A percentile compares a stretch with the other conserved stretches of the same genome.
Evolutionary conservation across 164 flowering plant species (phyloP).

Genomic region (Magnolia sinica): DNA sequence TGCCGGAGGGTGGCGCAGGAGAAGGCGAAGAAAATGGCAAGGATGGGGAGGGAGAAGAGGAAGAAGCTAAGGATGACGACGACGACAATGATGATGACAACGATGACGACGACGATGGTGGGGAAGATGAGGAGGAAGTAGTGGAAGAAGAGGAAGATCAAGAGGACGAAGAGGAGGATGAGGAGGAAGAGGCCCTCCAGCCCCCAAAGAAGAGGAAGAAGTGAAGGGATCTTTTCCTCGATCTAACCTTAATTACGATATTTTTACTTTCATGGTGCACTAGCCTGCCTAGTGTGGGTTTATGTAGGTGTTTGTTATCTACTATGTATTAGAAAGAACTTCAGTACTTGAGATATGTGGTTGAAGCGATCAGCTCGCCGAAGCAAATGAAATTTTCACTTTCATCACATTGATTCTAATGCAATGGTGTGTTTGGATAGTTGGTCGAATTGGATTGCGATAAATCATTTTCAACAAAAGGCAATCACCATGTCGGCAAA

Average conservation of each 20-base stretch:
- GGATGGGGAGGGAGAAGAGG: constrained; percentile 17
- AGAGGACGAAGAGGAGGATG: constrained; percentile 37
- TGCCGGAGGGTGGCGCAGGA: constrained; percentile 21
- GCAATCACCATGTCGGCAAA: too few relatives aligned
- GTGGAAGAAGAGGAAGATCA: constrained; percentile 19
- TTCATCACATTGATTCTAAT: too few relatives aligned
- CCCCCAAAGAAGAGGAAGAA: constrained; percentile 65
- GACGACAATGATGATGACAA: constrained; percentile 9
- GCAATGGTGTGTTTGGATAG: too few relatives aligned
- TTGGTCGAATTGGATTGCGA: too few relatives aligned
- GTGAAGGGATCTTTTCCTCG: constrained; percentile 13
- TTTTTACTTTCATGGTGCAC: neutral
- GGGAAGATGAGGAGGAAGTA: constrained; percentile 21
- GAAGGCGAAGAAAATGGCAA: constrained; percentile 18
- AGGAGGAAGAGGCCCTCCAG: constrained; percentile 48
- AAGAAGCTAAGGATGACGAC: neutral
- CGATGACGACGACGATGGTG: neutral
- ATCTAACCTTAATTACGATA: neutral
- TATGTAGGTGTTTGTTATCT: too few relatives aligned
- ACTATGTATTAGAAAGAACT: too few relatives aligned
- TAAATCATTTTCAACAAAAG: too few relatives aligned
- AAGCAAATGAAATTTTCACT: too few relatives aligned
- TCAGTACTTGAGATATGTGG: too few relatives aligned
- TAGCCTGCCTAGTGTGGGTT: neutral
- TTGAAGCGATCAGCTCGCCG: too few relatives aligned